Evolutionary conservation across 495 filamentous ascomycete species (phyloP).

Genomic region (Penicillium cosmopolitanum): DNA sequence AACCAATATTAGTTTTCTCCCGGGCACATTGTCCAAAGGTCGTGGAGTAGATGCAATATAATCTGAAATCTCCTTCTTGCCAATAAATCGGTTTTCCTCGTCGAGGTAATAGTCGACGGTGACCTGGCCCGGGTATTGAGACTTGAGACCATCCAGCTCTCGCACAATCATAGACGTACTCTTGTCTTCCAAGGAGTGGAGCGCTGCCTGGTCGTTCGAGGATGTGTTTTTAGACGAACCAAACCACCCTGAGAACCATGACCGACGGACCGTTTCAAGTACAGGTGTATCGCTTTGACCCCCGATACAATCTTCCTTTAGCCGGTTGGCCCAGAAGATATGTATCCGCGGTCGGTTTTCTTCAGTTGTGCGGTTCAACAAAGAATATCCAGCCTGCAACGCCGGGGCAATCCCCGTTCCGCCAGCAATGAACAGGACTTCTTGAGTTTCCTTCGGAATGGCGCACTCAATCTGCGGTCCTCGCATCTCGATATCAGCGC

Average conservation of each 20-base stretch:
- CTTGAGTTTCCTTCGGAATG: constrained; percentile 55
- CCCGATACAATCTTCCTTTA: constrained; percentile 60
- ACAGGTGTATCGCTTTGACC: constrained; percentile 37
- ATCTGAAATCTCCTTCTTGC: constrained; percentile 48
- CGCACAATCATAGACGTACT: constrained; percentile 52
- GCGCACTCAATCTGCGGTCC: constrained; percentile 75
- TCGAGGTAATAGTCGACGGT: constrained; percentile 76
- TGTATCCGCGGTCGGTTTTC: constrained; percentile 47
- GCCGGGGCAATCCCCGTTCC: constrained; percentile 95
- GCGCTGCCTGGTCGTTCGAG: not conserved
- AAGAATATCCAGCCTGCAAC: constrained; percentile 70
- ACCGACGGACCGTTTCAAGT: constrained; percentile 15
- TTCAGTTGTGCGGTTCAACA: constrained; percentile 45
- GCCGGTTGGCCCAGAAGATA: constrained; percentile 71
- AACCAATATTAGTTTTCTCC: constrained; percentile 69
- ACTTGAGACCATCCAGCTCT: constrained; percentile 63
- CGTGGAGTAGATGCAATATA: constrained; percentile 27
- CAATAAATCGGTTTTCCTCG: constrained; percentile 70
- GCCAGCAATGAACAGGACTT: constrained; percentile 84
- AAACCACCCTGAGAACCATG: constrained; percentile 41
- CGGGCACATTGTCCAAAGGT: constrained; percentile 20
- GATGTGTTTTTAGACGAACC: constrained; percentile 14
- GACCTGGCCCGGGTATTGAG: constrained; percentile 57
- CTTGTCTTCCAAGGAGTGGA: not conserved
- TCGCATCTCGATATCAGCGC: constrained; percentile 69